Percentiles rank a stretch among this genome's conserved stretches.
Conservation (phyloP, 345 rosid genomes). For the Moricandia arvensis region DNA sequence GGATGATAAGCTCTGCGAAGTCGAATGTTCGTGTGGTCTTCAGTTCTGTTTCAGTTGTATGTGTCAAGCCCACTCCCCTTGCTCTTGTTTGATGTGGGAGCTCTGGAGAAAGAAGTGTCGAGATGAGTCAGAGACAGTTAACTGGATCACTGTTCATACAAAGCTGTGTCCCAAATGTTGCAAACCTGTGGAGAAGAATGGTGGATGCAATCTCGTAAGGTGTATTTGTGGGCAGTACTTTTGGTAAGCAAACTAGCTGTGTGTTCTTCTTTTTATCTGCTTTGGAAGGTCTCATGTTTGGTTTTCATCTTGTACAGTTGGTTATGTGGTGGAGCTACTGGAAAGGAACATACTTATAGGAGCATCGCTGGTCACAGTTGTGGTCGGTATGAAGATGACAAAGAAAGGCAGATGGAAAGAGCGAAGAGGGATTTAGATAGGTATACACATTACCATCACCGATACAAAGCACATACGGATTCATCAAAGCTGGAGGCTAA, state of each 20-base stretch:
- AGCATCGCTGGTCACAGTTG: constrained; percentile 51
- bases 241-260: constrained; percentile 44
- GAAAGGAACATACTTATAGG: constrained; percentile 44
- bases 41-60: constrained; percentile 91
- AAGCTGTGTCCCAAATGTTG: constrained; percentile 64
- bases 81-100: constrained; percentile 97
- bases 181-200: constrained; percentile 62
- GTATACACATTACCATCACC: constrained; percentile 52
- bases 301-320: constrained; percentile 46
- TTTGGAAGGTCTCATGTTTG: constrained; percentile 13
- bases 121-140: constrained; percentile 57
- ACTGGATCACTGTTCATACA: constrained; percentile 55
- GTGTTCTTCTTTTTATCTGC: background rate
- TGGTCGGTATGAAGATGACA: constrained; percentile 51
- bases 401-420: constrained; percentile 34
- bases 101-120: constrained; percentile 77
- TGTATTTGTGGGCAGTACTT: constrained; percentile 62
- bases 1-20: constrained; percentile 78
- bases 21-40: constrained; percentile 82
- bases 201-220: constrained; percentile 65
- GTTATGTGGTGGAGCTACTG: constrained; percentile 69
- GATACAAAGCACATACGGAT: constrained; percentile 58
- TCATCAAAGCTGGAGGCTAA: constrained; percentile 52
- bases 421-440: constrained; percentile 48
- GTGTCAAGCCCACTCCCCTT: constrained; percentile 84